Percentiles rank a stretch among this genome's conserved stretches.
Conservation (phyloP, 805 yeast species). For the Hanseniaspora taiwanica region DNA sequence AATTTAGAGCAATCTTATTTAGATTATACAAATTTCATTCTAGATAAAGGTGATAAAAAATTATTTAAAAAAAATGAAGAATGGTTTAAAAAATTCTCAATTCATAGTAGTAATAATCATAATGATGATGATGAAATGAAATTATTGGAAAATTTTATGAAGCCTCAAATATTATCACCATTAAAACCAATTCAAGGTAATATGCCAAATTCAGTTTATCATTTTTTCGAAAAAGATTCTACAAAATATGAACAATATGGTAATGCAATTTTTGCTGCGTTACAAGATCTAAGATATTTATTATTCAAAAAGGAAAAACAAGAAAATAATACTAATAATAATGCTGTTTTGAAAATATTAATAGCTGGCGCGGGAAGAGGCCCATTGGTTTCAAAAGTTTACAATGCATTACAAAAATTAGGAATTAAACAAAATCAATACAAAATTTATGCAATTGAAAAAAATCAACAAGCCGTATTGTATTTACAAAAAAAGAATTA, state of each 20-base stretch:
- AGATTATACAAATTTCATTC: constrained; percentile 31
- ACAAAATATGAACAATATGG: constrained; percentile 59
- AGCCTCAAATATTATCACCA: constrained; percentile 34
- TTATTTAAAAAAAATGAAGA: constrained; percentile 3
- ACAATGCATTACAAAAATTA: constrained; percentile 28
- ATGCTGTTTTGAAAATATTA: constrained; percentile 37
- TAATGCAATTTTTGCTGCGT: constrained; percentile 45
- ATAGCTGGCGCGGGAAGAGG: constrained; percentile 88
- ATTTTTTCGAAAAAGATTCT: constrained; percentile 56
- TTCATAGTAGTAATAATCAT: too few species aligned
- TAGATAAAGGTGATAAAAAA: constrained; percentile 22
- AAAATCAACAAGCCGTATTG: constrained; percentile 47
- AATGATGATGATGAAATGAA: too few species aligned
- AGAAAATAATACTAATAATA: too few species aligned
- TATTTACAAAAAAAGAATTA: constrained; percentile 36
- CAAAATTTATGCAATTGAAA: constrained; percentile 54
- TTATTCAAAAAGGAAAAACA: constrained; percentile 8
- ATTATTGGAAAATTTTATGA: constrained; percentile 1
- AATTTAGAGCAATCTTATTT: constrained; percentile 29
- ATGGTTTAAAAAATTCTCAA: too few species aligned
- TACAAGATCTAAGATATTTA: constrained; percentile 24
- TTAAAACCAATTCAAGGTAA: constrained; percentile 56
- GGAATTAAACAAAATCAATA: constrained; percentile 11
- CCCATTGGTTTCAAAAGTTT: constrained; percentile 49
- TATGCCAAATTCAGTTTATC: constrained; percentile 47